A percentile compares a stretch with the other conserved stretches of the same genome.
Evolutionary conservation across 352 stramenopile species (phyloP).

Genomic region (Phytophthora boehmeriae): DNA sequence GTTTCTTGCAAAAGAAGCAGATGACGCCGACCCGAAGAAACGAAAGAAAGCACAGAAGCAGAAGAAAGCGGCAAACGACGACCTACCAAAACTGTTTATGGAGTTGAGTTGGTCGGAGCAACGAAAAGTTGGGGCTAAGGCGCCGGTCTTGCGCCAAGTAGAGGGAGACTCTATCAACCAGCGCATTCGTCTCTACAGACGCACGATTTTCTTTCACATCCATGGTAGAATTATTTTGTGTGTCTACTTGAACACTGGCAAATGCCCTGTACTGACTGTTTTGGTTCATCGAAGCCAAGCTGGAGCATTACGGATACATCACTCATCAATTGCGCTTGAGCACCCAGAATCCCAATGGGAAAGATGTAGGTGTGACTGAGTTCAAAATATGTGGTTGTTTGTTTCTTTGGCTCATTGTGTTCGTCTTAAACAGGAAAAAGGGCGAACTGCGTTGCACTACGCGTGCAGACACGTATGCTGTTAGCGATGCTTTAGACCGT

Average conservation of each 20-base stretch:
- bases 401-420: neutral
- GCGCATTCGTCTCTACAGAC: slow-evolving; percentile 65
- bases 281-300: slow-evolving; percentile 44
- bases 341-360: slow-evolving; percentile 74
- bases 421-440: slow-evolving; percentile 64
- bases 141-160: slow-evolving; percentile 71
- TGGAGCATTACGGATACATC: slow-evolving; percentile 73
- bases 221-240: slow-evolving; percentile 41
- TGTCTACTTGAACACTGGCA: neutral
- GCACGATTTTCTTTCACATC: slow-evolving; percentile 84
- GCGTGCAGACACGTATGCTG: slow-evolving; percentile 65
- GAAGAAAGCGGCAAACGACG: slow-evolving; percentile 31
- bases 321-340: slow-evolving; percentile 63
- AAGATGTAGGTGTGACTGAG: slow-evolving; percentile 50
- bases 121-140: slow-evolving; percentile 57
- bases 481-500: neutral
- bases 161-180: slow-evolving; percentile 76
- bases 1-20: slow-evolving; percentile 58
- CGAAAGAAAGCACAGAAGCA: slow-evolving; percentile 35
- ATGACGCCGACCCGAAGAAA: slow-evolving; percentile 42
- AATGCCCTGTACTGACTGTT: neutral
- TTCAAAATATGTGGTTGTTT: neutral
- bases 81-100: slow-evolving; percentile 72
- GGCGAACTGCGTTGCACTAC: slow-evolving; percentile 74
- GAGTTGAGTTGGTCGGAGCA: slow-evolving; percentile 70